Base-by-base conservation (phyloP, 176 grass and related monocot genomes). In the Oryza brachyantha region DNA sequence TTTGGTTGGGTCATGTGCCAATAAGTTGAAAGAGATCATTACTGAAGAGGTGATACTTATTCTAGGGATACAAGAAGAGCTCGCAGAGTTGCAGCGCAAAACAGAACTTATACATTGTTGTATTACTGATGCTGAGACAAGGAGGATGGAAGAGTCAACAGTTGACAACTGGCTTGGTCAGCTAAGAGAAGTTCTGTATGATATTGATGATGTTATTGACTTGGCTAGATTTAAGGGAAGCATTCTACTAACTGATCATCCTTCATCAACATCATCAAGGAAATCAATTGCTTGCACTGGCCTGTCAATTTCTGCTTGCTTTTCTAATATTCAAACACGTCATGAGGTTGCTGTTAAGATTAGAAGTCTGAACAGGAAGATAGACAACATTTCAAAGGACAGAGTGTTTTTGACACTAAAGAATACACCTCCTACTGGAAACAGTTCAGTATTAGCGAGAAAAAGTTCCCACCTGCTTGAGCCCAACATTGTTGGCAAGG, bases 401-500 rank as follows among this genome's bases (percentile, higher is more conserved):
- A 2, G 71, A 17, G 8, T 1, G 32, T 50, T 72, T 32, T 21
- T 5, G 0, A 1, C 0, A 12, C n/a, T 28, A 21, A 45, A 5
- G 13, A 12, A 3, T 63, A 35, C 40, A 19, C 38, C 43, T 5
- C 48, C 40, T 43, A 48, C 3, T 5, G 9, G 34, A 31, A 28
- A 26, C 12, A 8, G 10, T 66, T 32, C 21, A 37, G 5, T 16
- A 12, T 8, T 24, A 37, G 13, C 35, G 4, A 64, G 6, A 14
- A 28, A 55, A 54, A 88, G 34, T 4, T 79, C 40, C 6, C 6
- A 3, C 5, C 66, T 88, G 25, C 38, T 83, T 1, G 69, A 89
- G 13, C 64, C 81, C 2, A 66, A 88, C 29, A 64, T 84, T 57
- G 75, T 88, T 41, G 86, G 86, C 0, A 75, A 68, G 46, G 75